phyloP scores from a whole-genome alignment of 768 basidiomycete genomes.

The Russula ochroleuca region DNA sequence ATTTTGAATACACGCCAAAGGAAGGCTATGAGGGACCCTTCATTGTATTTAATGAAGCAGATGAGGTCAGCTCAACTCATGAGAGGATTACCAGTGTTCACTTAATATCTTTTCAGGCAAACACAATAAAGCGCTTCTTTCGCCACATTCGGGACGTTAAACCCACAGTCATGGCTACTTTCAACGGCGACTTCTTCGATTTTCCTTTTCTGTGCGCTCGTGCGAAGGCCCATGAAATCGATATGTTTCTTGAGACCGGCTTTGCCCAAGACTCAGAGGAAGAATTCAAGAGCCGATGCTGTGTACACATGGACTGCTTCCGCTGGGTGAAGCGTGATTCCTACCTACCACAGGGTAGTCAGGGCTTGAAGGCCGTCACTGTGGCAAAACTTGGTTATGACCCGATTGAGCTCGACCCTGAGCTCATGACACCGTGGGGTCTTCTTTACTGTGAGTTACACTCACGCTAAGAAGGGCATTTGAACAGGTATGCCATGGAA shows the following conservation, averaged over 20 bases:
- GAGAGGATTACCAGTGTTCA: neutral
- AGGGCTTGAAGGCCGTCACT: constrained; percentile 97
- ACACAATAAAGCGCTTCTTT: constrained; percentile 83
- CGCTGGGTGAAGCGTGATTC: constrained; percentile 99
- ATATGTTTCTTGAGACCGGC: constrained; percentile 94
- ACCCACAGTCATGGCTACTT: constrained; percentile 96
- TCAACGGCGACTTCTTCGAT: constrained; percentile 99
- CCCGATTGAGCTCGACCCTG: constrained; percentile 95
- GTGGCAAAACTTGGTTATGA: constrained; percentile 94
- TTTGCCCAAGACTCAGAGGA: constrained; percentile 89
- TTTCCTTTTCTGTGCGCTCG: constrained; percentile 93
- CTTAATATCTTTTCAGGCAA: constrained; percentile 48
- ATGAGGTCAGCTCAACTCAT: constrained; percentile 59
- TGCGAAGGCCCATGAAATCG: constrained; percentile 82
- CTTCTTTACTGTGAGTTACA: neutral
- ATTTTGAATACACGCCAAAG: constrained; percentile 98
- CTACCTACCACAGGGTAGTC: constrained; percentile 96
- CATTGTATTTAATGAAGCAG: constrained; percentile 87
- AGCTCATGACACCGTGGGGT: constrained; percentile 96
- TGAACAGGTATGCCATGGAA: constrained; percentile 86
- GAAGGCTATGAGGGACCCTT: constrained; percentile 98
- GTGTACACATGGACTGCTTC: constrained; percentile 99
- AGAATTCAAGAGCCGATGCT: constrained; percentile 89
- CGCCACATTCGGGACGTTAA: constrained; percentile 89
- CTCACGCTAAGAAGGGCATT: neutral